These are phyloP conservation scores for Parascedosporium putredinis DNA, from an alignment of 2,329 filamentous ascomycete genomes.

Conservation along the genomic window DNA sequence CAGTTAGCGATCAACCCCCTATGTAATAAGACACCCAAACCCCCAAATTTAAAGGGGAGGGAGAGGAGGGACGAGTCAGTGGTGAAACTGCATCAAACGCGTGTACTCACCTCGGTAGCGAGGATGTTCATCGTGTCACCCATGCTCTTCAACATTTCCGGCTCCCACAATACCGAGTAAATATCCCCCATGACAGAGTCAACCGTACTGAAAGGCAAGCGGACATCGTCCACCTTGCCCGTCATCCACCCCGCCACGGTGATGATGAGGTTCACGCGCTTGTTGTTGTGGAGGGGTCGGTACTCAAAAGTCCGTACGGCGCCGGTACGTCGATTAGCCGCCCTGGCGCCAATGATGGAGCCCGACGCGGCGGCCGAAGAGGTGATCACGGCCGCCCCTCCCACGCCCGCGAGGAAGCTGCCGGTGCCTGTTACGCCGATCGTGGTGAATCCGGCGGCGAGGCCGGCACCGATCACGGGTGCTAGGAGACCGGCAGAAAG, in stretches of 20 bases:
- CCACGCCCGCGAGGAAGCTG: constrained; percentile 81
- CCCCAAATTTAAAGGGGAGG: background rate
- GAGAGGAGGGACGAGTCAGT: too few species aligned
- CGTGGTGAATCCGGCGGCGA: constrained; percentile 89
- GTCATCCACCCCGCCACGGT: constrained; percentile 98
- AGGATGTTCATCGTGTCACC: constrained; percentile 98
- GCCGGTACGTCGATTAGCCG: constrained; percentile 78
- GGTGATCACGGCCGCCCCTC: constrained; percentile 88
- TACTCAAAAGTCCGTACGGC: constrained; percentile 96
- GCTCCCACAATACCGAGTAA: constrained; percentile 95
- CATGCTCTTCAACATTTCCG: constrained; percentile 95
- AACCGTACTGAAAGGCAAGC: constrained; percentile 88
- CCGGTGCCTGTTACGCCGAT: constrained; percentile 86
- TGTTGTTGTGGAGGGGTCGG: constrained; percentile 93
- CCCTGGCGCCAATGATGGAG: constrained; percentile 73
- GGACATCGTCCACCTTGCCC: constrained; percentile 92
- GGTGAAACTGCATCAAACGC: too few species aligned
- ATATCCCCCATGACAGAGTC: constrained; percentile 97
- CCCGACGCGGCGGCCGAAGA: constrained; percentile 80
- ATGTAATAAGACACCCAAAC: too few species aligned
- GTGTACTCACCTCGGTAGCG: constrained; percentile 78
- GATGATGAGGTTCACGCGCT: constrained; percentile 88
- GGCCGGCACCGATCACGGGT: constrained; percentile 84
- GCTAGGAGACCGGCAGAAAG: constrained; percentile 85
- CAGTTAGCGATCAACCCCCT: constrained; percentile 16